Percentiles rank a stretch among this genome's conserved stretches.
phyloP scores from a whole-genome alignment of 2,329 filamentous ascomycete species.

The Curvularia lunata region DNA sequence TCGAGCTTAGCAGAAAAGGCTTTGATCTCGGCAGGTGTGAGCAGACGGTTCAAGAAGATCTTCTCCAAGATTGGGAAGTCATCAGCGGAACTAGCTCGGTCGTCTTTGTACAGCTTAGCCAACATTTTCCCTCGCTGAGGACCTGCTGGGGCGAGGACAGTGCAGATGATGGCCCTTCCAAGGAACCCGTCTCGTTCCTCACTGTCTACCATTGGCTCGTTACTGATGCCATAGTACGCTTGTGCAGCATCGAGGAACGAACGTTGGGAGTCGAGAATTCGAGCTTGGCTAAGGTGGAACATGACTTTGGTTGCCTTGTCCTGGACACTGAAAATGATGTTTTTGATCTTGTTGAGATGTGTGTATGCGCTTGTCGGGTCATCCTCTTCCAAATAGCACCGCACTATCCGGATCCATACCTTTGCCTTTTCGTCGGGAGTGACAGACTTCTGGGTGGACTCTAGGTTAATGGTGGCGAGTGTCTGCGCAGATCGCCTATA shows the following conservation, averaged over 20 bases:
- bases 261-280: conserved; percentile 89
- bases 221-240: conserved; percentile 86
- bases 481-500: conserved; percentile 77
- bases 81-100: conserved; percentile 74
- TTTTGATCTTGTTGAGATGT: conserved; percentile 94
- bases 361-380: conserved; percentile 84
- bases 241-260: conserved; percentile 87
- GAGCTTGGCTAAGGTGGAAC: conserved; percentile 89
- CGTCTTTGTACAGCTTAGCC: conserved; percentile 90
- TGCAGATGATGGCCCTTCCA: conserved; percentile 86
- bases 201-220: conserved; percentile 79
- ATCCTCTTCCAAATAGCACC: conserved; percentile 92
- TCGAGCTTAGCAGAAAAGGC: conserved; percentile 81
- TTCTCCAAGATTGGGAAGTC: conserved; percentile 94
- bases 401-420: conserved; percentile 92
- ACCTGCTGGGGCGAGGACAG: conserved; percentile 88
- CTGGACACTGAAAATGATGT: conserved; percentile 79
- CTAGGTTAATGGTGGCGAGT: conserved; percentile 84
- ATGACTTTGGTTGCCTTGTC: conserved; percentile 78
- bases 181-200: conserved; percentile 85
- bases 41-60: conserved; percentile 90
- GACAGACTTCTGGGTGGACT: conserved; percentile 84
- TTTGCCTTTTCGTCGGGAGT: conserved; percentile 80
- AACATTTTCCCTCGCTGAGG: conserved; percentile 81
- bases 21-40: conserved; percentile 81